A percentile compares a stretch with the other conserved stretches of the same genome.
Conservation (phyloP, 169 alveolate genomes). For the Eimeria praecox region DNA sequence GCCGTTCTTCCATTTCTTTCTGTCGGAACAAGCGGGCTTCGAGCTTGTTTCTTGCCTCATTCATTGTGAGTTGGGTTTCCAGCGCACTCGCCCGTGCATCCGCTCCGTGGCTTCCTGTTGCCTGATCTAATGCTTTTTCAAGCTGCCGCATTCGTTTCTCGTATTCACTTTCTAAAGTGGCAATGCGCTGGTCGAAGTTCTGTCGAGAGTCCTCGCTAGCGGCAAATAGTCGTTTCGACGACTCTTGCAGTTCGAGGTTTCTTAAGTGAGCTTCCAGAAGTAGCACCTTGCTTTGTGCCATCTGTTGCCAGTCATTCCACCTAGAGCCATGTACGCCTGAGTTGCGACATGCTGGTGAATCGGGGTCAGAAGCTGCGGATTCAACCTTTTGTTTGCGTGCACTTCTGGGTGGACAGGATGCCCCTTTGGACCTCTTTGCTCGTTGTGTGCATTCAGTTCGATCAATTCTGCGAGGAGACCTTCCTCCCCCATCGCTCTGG, state of each 20-base stretch:
- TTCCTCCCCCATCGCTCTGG: background rate
- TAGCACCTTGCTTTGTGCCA: conserved; percentile 3
- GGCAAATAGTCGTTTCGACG: conserved; percentile 17
- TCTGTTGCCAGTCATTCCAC: conserved; percentile 25
- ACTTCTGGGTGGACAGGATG: conserved; percentile 19
- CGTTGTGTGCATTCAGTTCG: background rate
- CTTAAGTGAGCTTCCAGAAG: conserved; percentile 50
- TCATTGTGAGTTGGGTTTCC: background rate
- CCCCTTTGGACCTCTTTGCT: conserved; percentile 2
- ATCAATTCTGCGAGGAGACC: background rate
- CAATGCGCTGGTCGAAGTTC: conserved; percentile 34
- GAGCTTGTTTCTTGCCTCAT: conserved; percentile 11
- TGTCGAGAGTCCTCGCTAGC: conserved; percentile 6
- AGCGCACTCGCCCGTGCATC: background rate
- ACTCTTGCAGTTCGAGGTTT: conserved; percentile 51
- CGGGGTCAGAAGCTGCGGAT: background rate
- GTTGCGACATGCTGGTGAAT: background rate
- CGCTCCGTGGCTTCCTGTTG: background rate
- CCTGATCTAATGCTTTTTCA: conserved; percentile 29
- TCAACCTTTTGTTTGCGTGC: background rate
- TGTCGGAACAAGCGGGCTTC: conserved; percentile 9
- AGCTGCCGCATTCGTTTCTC: conserved; percentile 38
- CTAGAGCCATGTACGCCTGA: background rate
- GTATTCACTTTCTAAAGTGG: conserved; percentile 21
- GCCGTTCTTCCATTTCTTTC: conserved; percentile 4